Percentiles rank a stretch among this genome's conserved stretches.
These are phyloP conservation scores for Russula vinacea DNA, from an alignment of 768 basidiomycete genomes.

Conservation along the genomic window DNA sequence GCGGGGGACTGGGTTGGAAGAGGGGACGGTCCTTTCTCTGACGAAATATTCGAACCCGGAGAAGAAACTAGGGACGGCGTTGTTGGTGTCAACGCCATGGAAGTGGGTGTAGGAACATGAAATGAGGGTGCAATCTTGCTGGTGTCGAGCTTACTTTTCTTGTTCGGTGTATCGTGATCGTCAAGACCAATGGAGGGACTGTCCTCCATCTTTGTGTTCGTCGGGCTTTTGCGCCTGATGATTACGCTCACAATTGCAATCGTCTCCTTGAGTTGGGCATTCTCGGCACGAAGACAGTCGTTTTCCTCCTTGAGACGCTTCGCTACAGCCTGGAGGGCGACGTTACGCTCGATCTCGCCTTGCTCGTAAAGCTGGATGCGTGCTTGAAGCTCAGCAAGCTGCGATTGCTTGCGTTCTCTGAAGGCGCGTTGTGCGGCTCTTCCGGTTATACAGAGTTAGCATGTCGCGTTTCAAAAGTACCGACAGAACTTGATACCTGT, in stretches of 20 bases:
- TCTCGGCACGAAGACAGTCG: conserved; percentile 67
- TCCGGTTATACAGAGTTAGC: conserved; percentile 16
- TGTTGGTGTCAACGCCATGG: conserved; percentile 33
- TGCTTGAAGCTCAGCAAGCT: conserved; percentile 83
- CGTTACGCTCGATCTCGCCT: conserved; percentile 85
- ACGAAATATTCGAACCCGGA: conserved; percentile 40
- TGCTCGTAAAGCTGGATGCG: conserved; percentile 83
- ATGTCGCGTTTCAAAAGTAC: background rate
- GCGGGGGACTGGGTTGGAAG: conserved; percentile 33
- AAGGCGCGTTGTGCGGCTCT: conserved; percentile 90
- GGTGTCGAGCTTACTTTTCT: conserved; percentile 39
- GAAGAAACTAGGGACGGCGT: conserved; percentile 53
- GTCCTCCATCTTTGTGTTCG: conserved; percentile 62
- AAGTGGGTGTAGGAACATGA: conserved; percentile 35
- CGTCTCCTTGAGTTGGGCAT: conserved; percentile 51
- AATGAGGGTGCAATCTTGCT: conserved; percentile 32
- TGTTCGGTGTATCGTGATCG: conserved; percentile 32
- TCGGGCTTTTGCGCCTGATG: conserved; percentile 29
- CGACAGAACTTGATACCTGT: conserved; percentile 45
- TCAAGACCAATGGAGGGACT: conserved; percentile 38
- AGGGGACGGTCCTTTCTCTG: conserved; percentile 37
- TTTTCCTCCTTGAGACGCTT: conserved; percentile 88
- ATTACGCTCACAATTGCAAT: conserved; percentile 35
- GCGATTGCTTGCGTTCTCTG: conserved; percentile 84
- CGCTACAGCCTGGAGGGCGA: conserved; percentile 77